Base-by-base conservation (phyloP, 2,329 filamentous ascomycete species). In the Hypoxylon sp. region DNA sequence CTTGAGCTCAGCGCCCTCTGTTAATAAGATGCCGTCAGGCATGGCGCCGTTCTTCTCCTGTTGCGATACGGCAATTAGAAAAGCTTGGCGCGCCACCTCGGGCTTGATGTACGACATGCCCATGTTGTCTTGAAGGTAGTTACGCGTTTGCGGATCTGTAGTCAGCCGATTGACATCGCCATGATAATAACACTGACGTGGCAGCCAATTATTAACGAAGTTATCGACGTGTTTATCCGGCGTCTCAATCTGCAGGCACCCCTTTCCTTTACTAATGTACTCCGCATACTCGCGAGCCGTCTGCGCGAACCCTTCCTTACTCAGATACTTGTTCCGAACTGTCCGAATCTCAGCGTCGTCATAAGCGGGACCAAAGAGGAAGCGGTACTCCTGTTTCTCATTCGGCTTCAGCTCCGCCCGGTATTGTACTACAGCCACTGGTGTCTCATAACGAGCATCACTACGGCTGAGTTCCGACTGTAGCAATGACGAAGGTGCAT, bases 101-200 rank as follows among this genome's bases (percentile, higher is more conserved):
- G 86, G 85, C 65, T 83, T 82, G 77, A 88, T 85, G 76, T 83
- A 88, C 53, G 82, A 83, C 86, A 88, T 88, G 62, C 86, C 86
- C 86, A 88, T 88, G 75, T 87, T 87, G 76, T 88, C 86, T 73
- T 88, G 86, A 2, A 88, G 76, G 71, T 87, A 88, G 72, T 88
- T 88, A 47, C 86, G 83, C 6, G 86, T 88, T 73, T 88, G 86
- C 19, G 86, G 86, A 73, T 88, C 86, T 0, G 86, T 88, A 0
- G 85, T 87, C 35, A 88, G 78, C 10, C 86, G 84, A 74, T 88
- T 88, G 44, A 87, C 85, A 68, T 87, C 85, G 56, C 86, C 86
- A 72, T 88, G 86, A 75, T 88, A 88, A 79, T 84, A 88, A 14
- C 85, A 81, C 71, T 88, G 86, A 6, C 86, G 85, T 13, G 86